phyloP scores from a whole-genome alignment of 2,329 filamentous ascomycete species.

The Helotiales sp. region DNA sequence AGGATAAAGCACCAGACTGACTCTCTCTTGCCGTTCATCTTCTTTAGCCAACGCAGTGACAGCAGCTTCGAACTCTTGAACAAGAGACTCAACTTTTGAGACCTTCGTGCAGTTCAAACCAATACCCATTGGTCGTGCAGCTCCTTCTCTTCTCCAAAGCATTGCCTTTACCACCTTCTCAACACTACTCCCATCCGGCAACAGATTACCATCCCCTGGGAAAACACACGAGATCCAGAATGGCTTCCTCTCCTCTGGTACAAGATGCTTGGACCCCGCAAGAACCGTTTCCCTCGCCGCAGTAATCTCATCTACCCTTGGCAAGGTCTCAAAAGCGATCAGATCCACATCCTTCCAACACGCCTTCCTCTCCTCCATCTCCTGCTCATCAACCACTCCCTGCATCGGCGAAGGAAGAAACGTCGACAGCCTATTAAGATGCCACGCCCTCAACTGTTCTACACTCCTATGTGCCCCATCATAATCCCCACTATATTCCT shows the following conservation, averaged over 20 bases:
- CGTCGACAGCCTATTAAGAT: conserved; percentile 51
- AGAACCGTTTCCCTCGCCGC: conserved; percentile 51
- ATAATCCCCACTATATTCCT: conserved; percentile 65
- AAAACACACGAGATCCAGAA: conserved; percentile 66
- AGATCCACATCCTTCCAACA: conserved; percentile 44
- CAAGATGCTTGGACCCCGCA: not conserved
- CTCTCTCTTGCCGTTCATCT: conserved; percentile 42
- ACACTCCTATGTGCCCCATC: conserved; percentile 47
- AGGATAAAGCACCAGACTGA: conserved; percentile 63
- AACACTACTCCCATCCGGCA: conserved; percentile 57
- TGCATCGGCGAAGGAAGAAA: conserved; percentile 38
- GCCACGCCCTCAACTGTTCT: conserved; percentile 54
- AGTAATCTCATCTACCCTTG: conserved; percentile 59
- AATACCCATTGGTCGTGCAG: conserved; percentile 55
- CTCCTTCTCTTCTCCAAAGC: conserved; percentile 26
- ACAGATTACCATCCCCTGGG: conserved; percentile 49
- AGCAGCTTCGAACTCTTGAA: conserved; percentile 54
- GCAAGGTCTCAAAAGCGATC: conserved; percentile 67
- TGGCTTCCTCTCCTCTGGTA: not conserved
- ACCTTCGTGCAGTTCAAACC: conserved; percentile 72
- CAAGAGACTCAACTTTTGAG: conserved; percentile 55
- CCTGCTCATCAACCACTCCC: too few relatives aligned
- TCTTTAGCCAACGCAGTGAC: conserved; percentile 40
- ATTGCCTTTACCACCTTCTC: conserved; percentile 43
- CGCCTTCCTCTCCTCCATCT: conserved; percentile 2